Evolutionary conservation across 139 green algal species (phyloP).

Genomic region (Chlamydomonas sphaeroides): DNA sequence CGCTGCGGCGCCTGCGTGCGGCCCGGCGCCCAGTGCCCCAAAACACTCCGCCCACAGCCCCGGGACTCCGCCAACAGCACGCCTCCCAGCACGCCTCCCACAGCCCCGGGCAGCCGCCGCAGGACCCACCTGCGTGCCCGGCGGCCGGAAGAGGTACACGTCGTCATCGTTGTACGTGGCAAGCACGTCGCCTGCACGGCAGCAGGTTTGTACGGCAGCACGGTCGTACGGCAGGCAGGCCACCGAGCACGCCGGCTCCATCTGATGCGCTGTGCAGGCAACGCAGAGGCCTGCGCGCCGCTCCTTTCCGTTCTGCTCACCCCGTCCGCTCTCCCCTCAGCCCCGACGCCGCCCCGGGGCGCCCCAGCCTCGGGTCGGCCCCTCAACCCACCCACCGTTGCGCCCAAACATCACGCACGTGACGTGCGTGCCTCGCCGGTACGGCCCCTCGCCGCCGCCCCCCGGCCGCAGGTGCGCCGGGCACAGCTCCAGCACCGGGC

Average conservation of each 20-base stretch:
- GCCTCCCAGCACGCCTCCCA: not conserved
- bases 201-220: not conserved
- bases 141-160: constrained; percentile 53
- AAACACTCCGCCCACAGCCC: too few species aligned
- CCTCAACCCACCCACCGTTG: not conserved
- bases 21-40: too few species aligned
- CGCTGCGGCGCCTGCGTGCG: too few species aligned
- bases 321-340: not conserved
- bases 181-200: constrained; percentile 61
- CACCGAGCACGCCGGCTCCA: too few species aligned
- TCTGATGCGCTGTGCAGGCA: too few species aligned
- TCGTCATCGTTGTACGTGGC: constrained; percentile 76
- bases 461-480: constrained; percentile 7
- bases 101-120: not conserved
- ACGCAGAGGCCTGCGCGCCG: too few species aligned
- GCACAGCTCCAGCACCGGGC: constrained; percentile 41
- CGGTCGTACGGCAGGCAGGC: not conserved
- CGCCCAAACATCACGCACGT: constrained; percentile 51
- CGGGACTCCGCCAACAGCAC: too few species aligned
- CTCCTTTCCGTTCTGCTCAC: too few species aligned
- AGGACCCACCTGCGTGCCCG: constrained; percentile 15
- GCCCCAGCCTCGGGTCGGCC: too few species aligned
- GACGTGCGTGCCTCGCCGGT: constrained; percentile 21
- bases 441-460: not conserved
- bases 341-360: too few species aligned